Conservation (phyloP, 2,329 filamentous ascomycete species). For the Fusarium sp. region DNA sequence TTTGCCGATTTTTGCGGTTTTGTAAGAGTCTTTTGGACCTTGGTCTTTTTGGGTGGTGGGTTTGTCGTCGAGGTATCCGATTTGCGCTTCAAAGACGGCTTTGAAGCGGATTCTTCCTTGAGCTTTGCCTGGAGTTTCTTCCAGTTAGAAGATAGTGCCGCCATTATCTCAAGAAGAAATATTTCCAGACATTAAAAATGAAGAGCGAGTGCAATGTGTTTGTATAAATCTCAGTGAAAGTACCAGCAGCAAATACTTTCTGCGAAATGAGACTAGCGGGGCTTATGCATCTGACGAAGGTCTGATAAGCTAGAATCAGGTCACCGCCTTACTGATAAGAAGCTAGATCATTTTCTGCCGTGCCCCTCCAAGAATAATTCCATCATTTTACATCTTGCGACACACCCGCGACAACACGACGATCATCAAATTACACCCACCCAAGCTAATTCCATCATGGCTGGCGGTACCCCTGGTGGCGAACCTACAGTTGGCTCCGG, state of each 20-base stretch:
- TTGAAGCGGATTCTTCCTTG: slow-evolving; percentile 59
- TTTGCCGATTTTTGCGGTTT: slow-evolving; percentile 16
- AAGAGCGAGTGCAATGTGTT: background rate
- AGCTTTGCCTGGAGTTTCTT: slow-evolving; percentile 78
- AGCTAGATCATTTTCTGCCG: slow-evolving; percentile 45
- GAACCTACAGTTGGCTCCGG: slow-evolving; percentile 69
- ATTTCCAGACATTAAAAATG: background rate
- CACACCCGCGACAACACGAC: slow-evolving; percentile 27
- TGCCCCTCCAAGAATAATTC: slow-evolving; percentile 45
- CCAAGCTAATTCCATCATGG: slow-evolving; percentile 63
- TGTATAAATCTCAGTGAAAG: slow-evolving; percentile 16
- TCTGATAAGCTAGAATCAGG: slow-evolving; percentile 34
- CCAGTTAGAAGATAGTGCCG: slow-evolving; percentile 77
- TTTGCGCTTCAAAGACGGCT: slow-evolving; percentile 59
- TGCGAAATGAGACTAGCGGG: slow-evolving; percentile 28
- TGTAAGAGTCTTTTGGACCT: slow-evolving; percentile 41
- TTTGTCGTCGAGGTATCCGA: slow-evolving; percentile 49
- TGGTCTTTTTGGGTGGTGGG: slow-evolving; percentile 46
- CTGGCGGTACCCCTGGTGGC: slow-evolving; percentile 60
- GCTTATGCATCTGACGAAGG: slow-evolving; percentile 41
- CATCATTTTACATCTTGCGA: slow-evolving; percentile 21
- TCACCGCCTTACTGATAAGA: slow-evolving; percentile 49
- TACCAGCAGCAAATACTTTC: slow-evolving; percentile 11
- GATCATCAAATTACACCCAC: slow-evolving; percentile 44
- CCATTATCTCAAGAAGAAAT: slow-evolving; percentile 47